phyloP scores from a whole-genome alignment of 306 rosid genomes.

The Sesbania bispinosa region DNA sequence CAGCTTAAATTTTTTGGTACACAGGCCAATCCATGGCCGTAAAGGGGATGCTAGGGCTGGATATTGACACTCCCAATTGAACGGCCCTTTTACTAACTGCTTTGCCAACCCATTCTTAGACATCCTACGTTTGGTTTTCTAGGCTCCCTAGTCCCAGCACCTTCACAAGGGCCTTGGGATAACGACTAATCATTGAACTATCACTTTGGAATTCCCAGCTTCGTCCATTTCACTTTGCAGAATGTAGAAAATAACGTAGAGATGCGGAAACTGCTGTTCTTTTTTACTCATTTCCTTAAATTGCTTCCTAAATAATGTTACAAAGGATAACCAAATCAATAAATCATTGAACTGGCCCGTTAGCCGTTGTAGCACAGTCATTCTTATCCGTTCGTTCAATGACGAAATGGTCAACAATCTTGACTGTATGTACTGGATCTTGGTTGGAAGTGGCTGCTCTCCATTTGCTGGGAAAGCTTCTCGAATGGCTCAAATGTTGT shows the following conservation, averaged over 20 bases:
- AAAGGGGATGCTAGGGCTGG: too few species aligned
- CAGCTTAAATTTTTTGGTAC: too few species aligned
- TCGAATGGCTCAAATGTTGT: conserved; percentile 33
- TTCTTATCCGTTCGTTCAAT: conserved; percentile 45
- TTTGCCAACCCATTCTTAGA: too few species aligned
- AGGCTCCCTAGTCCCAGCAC: too few species aligned
- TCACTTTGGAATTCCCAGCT: not conserved
- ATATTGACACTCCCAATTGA: too few species aligned
- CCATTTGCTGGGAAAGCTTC: conserved; percentile 52
- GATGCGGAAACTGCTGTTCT: not conserved
- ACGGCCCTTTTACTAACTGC: too few species aligned
- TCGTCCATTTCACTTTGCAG: not conserved
- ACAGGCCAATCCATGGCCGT: too few species aligned
- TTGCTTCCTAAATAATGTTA: conserved; percentile 34
- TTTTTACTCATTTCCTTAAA: conserved; percentile 22
- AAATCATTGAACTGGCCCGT: conserved; percentile 56
- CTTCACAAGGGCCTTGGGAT: too few species aligned
- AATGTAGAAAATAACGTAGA: not conserved
- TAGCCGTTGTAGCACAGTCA: conserved; percentile 20
- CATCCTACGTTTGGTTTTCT: too few species aligned
- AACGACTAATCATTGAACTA: too few species aligned
- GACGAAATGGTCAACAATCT: conserved; percentile 80
- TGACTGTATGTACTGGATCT: conserved; percentile 80
- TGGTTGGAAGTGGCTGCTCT: conserved; percentile 55
- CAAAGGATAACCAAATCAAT: conserved; percentile 28